Base-by-base conservation (phyloP, 192 early-diverging fungal species). In the Geranomyces variabilis region DNA sequence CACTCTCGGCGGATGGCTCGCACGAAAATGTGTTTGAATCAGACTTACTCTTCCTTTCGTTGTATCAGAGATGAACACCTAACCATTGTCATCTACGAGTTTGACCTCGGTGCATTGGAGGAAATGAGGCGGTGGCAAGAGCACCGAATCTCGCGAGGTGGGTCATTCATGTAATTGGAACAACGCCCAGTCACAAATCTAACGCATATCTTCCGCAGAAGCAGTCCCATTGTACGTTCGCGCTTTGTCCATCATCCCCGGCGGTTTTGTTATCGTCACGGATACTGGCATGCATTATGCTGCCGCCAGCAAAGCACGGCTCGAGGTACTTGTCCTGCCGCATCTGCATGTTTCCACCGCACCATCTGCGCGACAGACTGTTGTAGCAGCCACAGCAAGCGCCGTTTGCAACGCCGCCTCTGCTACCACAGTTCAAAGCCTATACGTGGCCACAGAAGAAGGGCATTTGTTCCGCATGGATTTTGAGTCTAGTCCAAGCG, bases 381-480 rank as follows among this genome's bases (percentile, higher is more conserved):
- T 19, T n/a, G 36, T 60, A 21, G 57, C 60, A 26, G 45, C 70
- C 51, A 57, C 45, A 43, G 44, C 68, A 21, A 51, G 31, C 28
- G 7, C 13, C 73, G 47, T 7, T 4, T 46, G 34, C 22, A 31
- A 1, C 15, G 13, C 9, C 22, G 15, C 6, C 48, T 24, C 29
- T 19, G 6, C 33, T 24, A 31, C 0, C 0, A 66, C 45, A 31
- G 48, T 1, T 15, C 47, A 78, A 30, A 53, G 48, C 26, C 33
- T 80, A 2, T 80, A 74, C 63, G 13, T 77, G 17, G 71, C 41
- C 17, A 66, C 66, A 17, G 79, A 80, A 36, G 28, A 55, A 26
- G 73, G 73, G 17, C 58, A 75, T 36, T 24, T 80, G 0, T 55
- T 62, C 29, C 64, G 63, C n/a, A 34, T 74, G n/a, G 43, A 66